Evolutionary conservation across 768 basidiomycete genomes (phyloP).

Genomic region (Auriscalpium microsporum): DNA sequence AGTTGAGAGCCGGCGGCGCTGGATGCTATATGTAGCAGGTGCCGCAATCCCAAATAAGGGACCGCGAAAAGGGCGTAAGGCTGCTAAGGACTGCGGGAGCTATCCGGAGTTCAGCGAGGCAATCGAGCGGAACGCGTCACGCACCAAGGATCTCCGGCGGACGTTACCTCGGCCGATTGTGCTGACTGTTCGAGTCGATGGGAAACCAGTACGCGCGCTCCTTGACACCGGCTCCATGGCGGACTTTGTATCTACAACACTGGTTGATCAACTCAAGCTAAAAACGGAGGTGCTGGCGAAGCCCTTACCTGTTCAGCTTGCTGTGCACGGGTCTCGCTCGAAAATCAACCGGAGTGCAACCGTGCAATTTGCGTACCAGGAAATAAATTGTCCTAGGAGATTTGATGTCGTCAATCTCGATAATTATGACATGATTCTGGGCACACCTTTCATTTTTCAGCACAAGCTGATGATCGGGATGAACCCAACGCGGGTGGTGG

Average conservation of each 20-base stretch:
- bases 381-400: constrained; percentile 18
- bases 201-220: constrained; percentile 9
- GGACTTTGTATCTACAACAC: constrained; percentile 23
- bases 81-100: too few relatives aligned
- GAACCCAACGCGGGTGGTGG: neutral
- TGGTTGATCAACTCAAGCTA: constrained; percentile 22
- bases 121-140: neutral
- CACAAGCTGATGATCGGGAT: constrained; percentile 4
- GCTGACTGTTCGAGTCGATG: constrained; percentile 11
- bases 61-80: too few relatives aligned
- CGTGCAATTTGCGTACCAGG: constrained; percentile 26
- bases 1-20: neutral
- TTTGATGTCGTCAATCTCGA: constrained; percentile 23
- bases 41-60: too few relatives aligned
- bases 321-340: constrained; percentile 32
- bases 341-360: constrained; percentile 25
- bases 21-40: neutral
- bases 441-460: constrained; percentile 25
- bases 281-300: constrained; percentile 18
- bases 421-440: constrained; percentile 23
- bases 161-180: constrained; percentile 10
- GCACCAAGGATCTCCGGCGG: neutral
- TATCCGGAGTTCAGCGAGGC: neutral
- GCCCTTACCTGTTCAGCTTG: constrained; percentile 31
- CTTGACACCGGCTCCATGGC: constrained; percentile 22